Base-by-base conservation (phyloP, 768 basidiomycete species). In the Xerocomellus chrysenteron region DNA sequence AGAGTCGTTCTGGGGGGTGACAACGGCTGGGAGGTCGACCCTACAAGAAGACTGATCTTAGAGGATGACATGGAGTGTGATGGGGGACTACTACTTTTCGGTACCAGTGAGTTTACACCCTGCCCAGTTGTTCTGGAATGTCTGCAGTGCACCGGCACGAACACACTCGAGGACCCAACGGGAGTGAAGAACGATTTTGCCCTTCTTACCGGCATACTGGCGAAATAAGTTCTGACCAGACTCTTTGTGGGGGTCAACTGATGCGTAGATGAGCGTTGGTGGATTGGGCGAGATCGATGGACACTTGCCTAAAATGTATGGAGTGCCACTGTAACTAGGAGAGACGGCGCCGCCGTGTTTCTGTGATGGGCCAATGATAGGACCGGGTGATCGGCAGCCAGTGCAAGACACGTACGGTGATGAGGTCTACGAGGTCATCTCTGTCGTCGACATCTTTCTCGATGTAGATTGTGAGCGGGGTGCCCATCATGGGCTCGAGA, bases 151-250 rank as follows among this genome's bases (percentile, higher is more conserved):
- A 49, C 82, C 80, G 7, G 79, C 73, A 62, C 85, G 83, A 63
- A 94, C 77, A 63, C 92, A 94, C 66, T 90, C 87, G 47, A 81
- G 80, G 21, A 91, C 80, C 92, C 92, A 94, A 45, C 82, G 80
- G 5, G 82, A 79, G 63, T 83, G 79, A 8, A 94, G 81, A 3
- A 94, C 82, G 44, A 92, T 75, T 69, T 92, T 92, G 40, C 82
- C 84, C 72, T 90, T 92, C 73, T 92, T 92, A 44, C 82, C 80
- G 2, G 80, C 82, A 69, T 90, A 92, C 65, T 91, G 88, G 43
- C 88, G 82, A 71, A 83, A 92, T 4, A 94, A 70, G 64, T 85
- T 91, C 68, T 92, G 90, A 4, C 92, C 92, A 7, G 89, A 88
- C 50, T 83, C 78, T 62, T 86, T 88, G 62, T 84, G 80, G 4